Percentiles rank a stretch among this genome's conserved stretches.
These are phyloP conservation scores for Yamagishiella unicocca DNA, from an alignment of 139 green algal genomes.

Conservation along the genomic window DNA sequence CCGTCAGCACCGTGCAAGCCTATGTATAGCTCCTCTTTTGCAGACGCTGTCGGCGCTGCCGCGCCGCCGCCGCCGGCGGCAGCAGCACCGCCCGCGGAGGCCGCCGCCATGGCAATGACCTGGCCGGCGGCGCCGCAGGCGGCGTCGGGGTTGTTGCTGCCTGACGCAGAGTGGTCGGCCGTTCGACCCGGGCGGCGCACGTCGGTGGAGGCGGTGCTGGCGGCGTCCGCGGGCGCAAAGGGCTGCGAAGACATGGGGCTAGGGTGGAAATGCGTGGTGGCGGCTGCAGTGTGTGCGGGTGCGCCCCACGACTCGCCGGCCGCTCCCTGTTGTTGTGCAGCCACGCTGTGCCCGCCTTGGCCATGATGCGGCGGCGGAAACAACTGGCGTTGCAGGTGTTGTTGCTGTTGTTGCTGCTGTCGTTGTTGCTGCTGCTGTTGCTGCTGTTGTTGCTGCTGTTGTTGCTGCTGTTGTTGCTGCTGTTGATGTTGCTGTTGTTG, in stretches of 20 bases:
- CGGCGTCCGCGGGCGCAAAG: background rate
- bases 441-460: background rate
- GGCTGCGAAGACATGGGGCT: background rate
- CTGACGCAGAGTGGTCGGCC: background rate
- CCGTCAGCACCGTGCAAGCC: conserved; percentile 1
- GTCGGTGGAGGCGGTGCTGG: background rate
- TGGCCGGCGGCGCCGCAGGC: background rate
- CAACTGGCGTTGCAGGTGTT: background rate
- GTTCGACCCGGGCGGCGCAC: background rate
- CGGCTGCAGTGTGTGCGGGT: no score
- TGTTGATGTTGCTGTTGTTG: background rate
- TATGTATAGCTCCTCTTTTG: background rate
- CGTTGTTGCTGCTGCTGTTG: background rate
- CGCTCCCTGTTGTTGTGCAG: no score
- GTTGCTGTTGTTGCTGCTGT: background rate
- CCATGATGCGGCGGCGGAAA: background rate
- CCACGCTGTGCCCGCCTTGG: no score
- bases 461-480: background rate
- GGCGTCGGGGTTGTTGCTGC: background rate
- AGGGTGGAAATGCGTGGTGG: background rate
- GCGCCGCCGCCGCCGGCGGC: background rate
- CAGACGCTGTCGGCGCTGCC: background rate
- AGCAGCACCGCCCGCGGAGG: background rate
- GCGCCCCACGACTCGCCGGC: no score
- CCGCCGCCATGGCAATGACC: no score